Base-by-base conservation (phyloP, 2,329 filamentous ascomycete species). In the Pseudopyrenochaeta lycopersici region DNA sequence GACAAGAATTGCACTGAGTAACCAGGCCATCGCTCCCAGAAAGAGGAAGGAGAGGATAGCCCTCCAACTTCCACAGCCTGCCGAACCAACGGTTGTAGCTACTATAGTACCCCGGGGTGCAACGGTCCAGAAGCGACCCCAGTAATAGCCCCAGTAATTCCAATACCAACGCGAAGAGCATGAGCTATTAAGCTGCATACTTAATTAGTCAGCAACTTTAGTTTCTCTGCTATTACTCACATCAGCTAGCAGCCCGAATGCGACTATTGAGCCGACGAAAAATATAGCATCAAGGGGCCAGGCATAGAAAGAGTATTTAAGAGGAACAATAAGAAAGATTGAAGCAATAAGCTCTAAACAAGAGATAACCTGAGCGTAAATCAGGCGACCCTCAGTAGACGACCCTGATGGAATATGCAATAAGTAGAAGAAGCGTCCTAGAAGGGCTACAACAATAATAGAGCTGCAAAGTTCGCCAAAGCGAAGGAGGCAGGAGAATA, bases 81-180 rank as follows among this genome's bases (percentile, higher is more conserved):
- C 30, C 39, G 10, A 15, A 32, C 29, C 51, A 49, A 49, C 23
- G 9, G 23, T 27, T 27, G 23, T 27, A 9, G 18, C 30, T 32
- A 32, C 4, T 23, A 35, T 17, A 35, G 32, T 35, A 17, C 32
- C 32, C 12, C 4, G 15, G 15, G 32, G 43, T 4, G 46, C 17
- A 36, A 50, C 49, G 10, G n/a, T 47, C 54, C 54, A 57, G 46
- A 57, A 57, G 12, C 54, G 45, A 31, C 54, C 54, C 54, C 54
- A 57, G 41, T 57, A 53, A 21, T 39, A 54, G 20, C 54, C 54
- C 54, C 54, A 57, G 41, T 57, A 57, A 18, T 47, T 50, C 14
- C 33, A 54, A 40, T 53, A 57, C 54, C 54, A 57, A 18, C 15
- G 27, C 17, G 54, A 57, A 36, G 40, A 38, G 41, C 54, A 57